Evolutionary conservation across 768 basidiomycete species (phyloP), one percentile per base, ranked within the genome.

Genomic region (Tricholoma matsutake): DNA sequence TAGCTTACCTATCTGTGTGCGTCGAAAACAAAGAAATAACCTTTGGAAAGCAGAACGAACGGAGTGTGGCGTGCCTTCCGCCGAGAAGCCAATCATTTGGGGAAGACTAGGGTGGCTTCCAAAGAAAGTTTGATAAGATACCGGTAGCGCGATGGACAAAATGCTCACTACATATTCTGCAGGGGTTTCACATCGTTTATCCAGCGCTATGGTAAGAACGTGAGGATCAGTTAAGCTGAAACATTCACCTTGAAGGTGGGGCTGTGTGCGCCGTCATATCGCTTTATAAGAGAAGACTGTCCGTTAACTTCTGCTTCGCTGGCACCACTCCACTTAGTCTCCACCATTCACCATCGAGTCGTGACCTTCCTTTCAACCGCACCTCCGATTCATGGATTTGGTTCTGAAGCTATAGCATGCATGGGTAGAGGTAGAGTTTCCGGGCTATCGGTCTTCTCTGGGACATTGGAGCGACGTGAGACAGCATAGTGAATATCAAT

Each of bases 311-410:
- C 72, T 1, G 72, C 82, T 59, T 77, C 73, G 56, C 73, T 73
- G 22, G 71, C 74, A 22, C 79, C 81, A 84, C 80, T 82, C 79
- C n/a, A n/a, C n/a, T n/a, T n/a, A n/a, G n/a, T n/a, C n/a, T n/a
- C n/a, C 82, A 84, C 81, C 83, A 85, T 4, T 77, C 79, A 39
- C 71, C 70, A n/a, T 74, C 74, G 37, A 79, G 66, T 6, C 69
- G 68, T 2, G 76, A 75, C 34, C 69, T 68, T 10, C 76, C 73
- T 14, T 70, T 74, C n/a, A 81, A 56, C 4, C 66, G 60, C 14
- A 84, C 69, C 14, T 84, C 79, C 1, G 81, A 81, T 56, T 81
- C 20, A 10, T 47, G 22, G 2, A 47, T 22, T 7, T 13, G 39
- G 10, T 25, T 25, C 10, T 35, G 35, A 35, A 8, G 10, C 10